Evolutionary conservation across 768 basidiomycete species (phyloP).

Genomic region (Hygrocybe coccinea): DNA sequence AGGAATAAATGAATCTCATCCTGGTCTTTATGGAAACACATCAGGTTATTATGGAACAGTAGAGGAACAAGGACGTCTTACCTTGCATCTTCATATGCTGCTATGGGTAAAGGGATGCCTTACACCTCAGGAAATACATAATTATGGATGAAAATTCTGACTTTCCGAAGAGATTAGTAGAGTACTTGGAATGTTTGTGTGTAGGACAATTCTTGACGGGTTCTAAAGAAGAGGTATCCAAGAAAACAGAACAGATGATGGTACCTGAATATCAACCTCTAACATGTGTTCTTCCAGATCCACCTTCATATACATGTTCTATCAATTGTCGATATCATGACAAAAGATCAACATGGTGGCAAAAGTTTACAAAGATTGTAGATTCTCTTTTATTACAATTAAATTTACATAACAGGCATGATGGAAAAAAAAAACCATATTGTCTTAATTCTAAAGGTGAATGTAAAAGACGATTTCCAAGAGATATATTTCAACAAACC

Average conservation of each 20-base stretch:
- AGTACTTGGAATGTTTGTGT: conserved; percentile 23
- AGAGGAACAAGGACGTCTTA: conserved; percentile 35
- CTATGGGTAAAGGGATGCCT: conserved; percentile 30
- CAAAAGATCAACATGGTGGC: conserved; percentile 17
- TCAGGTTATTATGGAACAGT: conserved; percentile 29
- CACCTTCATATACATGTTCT: conserved; percentile 17
- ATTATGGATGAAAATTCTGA: conserved; percentile 18
- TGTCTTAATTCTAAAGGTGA: conserved; percentile 22
- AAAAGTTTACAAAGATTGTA: conserved; percentile 14
- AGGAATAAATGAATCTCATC: conserved; percentile 14
- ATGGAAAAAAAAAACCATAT: conserved; percentile 14
- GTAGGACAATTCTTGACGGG: conserved; percentile 30
- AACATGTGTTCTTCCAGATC: conserved; percentile 18
- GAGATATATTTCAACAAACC: conserved; percentile 17
- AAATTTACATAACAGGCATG: conserved; percentile 27
- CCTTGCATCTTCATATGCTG: conserved; percentile 36
- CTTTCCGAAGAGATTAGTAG: conserved; percentile 18
- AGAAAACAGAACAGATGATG: conserved; percentile 3
- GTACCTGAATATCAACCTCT: conserved; percentile 16
- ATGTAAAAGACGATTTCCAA: conserved; percentile 34
- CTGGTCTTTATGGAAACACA: conserved; percentile 28
- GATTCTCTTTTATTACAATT: conserved; percentile 26
- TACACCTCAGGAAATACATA: conserved; percentile 31
- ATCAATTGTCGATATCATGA: conserved; percentile 5
- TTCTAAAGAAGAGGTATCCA: conserved; percentile 19